A percentile compares a stretch with the other conserved stretches of the same genome.
These are phyloP conservation scores for Phytopythium aichiense DNA, from an alignment of 352 stramenopile genomes.

Conservation along the genomic window DNA sequence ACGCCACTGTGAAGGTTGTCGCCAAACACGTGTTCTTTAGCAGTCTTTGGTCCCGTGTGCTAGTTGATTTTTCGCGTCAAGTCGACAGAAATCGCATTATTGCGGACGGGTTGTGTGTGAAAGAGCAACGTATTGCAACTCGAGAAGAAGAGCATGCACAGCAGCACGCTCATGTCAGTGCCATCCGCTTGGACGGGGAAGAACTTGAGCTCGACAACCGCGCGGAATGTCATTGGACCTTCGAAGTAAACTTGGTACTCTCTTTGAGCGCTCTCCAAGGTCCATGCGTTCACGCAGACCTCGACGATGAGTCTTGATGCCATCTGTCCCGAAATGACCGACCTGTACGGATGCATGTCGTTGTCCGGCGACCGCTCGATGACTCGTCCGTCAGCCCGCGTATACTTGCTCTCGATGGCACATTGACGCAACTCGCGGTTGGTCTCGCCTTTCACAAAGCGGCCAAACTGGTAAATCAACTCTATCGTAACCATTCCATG, in stretches of 20 bases:
- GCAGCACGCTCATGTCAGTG: too few relatives aligned
- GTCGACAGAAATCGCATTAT: too few relatives aligned
- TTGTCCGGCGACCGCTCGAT: neutral
- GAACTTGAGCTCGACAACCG: neutral
- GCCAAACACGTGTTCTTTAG: too few relatives aligned
- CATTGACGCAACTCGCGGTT: neutral
- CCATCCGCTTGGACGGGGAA: neutral
- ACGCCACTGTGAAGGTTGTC: too few relatives aligned
- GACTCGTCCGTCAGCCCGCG: too few relatives aligned
- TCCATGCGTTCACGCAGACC: neutral
- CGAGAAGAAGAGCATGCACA: too few relatives aligned
- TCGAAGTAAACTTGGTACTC: neutral
- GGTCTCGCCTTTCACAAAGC: neutral
- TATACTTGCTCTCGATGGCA: neutral
- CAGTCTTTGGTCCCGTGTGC: too few relatives aligned
- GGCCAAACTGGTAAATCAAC: neutral
- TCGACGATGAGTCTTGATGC: neutral
- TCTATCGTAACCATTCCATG: neutral
- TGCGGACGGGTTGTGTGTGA: too few relatives aligned
- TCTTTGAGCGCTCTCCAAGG: neutral
- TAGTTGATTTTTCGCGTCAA: too few relatives aligned
- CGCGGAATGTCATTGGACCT: neutral
- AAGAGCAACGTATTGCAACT: too few relatives aligned
- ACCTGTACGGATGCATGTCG: neutral
- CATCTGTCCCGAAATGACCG: neutral